Evolutionary conservation across 2,329 filamentous ascomycete genomes (phyloP).

Genomic region (Diaporthe humulicola): DNA sequence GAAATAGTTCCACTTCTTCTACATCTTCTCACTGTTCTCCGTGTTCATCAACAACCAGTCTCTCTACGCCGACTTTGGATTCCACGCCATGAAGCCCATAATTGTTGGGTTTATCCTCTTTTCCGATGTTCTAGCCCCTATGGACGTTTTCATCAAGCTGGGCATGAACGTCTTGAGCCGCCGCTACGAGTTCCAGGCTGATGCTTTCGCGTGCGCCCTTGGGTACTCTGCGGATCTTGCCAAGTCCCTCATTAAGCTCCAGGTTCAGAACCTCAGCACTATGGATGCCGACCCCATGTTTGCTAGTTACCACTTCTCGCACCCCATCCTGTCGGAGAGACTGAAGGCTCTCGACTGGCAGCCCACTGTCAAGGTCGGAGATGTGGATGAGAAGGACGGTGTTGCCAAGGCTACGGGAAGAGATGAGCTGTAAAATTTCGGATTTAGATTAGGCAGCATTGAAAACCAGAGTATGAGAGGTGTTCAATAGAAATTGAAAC

Average conservation of each 20-base stretch:
- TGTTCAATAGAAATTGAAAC: not conserved
- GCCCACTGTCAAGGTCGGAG: constrained; percentile 65
- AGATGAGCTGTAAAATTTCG: constrained; percentile 74
- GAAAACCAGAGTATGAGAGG: not conserved
- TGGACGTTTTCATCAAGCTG: constrained; percentile 95
- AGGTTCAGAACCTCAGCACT: constrained; percentile 96
- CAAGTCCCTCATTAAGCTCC: constrained; percentile 92
- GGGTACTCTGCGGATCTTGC: constrained; percentile 89
- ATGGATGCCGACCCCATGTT: constrained; percentile 99
- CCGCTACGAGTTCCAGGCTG: constrained; percentile 95
- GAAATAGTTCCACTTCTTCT: constrained; percentile 88
- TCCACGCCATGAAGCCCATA: constrained; percentile 85
- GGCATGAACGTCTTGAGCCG: constrained; percentile 96
- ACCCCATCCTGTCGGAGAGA: constrained; percentile 94
- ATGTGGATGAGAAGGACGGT: constrained; percentile 54
- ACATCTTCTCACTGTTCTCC: constrained; percentile 96
- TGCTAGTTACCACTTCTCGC: constrained; percentile 98
- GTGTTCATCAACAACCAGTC: constrained; percentile 97
- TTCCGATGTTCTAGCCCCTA: constrained; percentile 94
- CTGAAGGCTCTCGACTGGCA: constrained; percentile 92
- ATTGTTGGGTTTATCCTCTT: constrained; percentile 98
- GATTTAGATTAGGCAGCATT: not conserved
- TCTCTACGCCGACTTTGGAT: constrained; percentile 92
- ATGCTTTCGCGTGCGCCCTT: constrained; percentile 87
- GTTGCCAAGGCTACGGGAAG: constrained; percentile 80